Evolutionary conservation across 2,329 filamentous ascomycete species (phyloP), one percentile per base, ranked within the genome.

Genomic region (Penicillium paneum): DNA sequence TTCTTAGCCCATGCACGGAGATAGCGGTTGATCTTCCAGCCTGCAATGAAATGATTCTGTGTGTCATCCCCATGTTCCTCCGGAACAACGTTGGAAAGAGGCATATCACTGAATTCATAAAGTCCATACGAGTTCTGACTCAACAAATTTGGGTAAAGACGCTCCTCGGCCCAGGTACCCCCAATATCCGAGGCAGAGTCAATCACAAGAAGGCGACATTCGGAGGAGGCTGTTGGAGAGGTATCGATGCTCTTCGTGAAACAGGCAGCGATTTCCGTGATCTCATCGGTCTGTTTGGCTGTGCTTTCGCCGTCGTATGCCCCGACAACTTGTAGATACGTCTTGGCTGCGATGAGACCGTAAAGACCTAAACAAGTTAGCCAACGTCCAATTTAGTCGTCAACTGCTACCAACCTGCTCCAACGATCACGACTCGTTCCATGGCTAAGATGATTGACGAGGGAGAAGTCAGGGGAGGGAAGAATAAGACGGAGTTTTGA

Each of bases 281-380:
- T 6, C 1, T 38, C n/a, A 21, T 24, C 7, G 26, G 29, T n/a
- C 12, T 10, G 3, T 48, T 31, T 6, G 11, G 21, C 8, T 54
- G 11, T 42, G 2, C 26, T 36, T 13, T 36, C 19, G 3, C 21
- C 17, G 11, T 58, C 50, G 28, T 62, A 62, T 2, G 29, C 49
- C 3, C 54, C 64, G 3, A 44, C 34, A 6, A 69, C 53, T 49
- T 68, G 65, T 5, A 67, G 52, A 42, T 68, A 69, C 1, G 67
- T 69, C 47, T 69, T 69, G 2, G 66, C 66, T 8, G 62, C 58
- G 26, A 67, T 60, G n/a, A 68, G 61, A 21, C 66, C 67, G 28
- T 67, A 65, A 21, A 67, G 55, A 17, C 64, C 66, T 61, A n/a
- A 21, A 28, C 5, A 32, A n/a, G 41, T 58, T 29, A 60, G 51